These are phyloP conservation scores for Plasmodium berghei DNA, from an alignment of 169 alveolate species.

Conservation along the genomic window DNA sequence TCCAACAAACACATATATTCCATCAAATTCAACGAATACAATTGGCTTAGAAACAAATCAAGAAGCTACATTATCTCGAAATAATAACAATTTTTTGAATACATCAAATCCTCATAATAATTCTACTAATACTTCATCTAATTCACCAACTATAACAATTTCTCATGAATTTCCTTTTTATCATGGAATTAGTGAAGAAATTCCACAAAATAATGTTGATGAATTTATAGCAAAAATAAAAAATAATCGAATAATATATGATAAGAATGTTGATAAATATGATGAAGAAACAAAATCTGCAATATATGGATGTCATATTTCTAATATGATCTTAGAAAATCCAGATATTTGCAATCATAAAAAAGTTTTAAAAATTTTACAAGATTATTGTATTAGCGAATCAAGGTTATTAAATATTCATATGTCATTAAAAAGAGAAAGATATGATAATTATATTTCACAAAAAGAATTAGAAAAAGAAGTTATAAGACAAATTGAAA, in stretches of 20 bases:
- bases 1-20: background rate
- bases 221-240: slow-evolving; percentile 68
- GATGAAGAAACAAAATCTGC: slow-evolving; percentile 57
- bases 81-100: background rate
- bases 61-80: background rate
- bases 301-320: slow-evolving; percentile 61
- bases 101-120: background rate
- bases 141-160: background rate
- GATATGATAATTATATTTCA: slow-evolving; percentile 26
- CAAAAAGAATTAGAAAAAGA: slow-evolving; percentile 39
- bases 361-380: slow-evolving; percentile 45
- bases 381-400: slow-evolving; percentile 49
- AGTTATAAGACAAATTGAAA: slow-evolving; percentile 59
- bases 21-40: background rate
- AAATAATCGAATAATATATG: slow-evolving; percentile 31
- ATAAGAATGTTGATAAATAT: slow-evolving; percentile 71
- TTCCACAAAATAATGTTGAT: slow-evolving; percentile 26
- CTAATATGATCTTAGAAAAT: slow-evolving; percentile 56
- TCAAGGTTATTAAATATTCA: slow-evolving; percentile 44
- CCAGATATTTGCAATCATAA: slow-evolving; percentile 71
- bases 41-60: background rate
- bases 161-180: slow-evolving; percentile 48
- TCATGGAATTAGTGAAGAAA: slow-evolving; percentile 47
- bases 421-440: slow-evolving; percentile 48
- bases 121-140: background rate